phyloP scores from a whole-genome alignment of 1,284 basidiomycete genomes.

The Abortiporus biennis region DNA sequence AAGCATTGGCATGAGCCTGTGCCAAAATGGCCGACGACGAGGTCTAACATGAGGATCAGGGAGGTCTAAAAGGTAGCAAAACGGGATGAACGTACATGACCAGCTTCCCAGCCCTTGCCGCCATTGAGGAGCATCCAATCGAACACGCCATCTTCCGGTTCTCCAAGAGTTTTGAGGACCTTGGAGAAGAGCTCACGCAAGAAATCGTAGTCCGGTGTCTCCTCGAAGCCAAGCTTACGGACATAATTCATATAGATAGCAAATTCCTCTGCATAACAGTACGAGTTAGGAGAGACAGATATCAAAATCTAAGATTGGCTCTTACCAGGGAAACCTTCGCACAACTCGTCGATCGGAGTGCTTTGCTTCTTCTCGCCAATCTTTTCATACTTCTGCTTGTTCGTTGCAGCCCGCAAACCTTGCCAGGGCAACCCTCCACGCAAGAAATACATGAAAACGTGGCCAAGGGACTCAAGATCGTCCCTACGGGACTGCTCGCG shows the following conservation, averaged over 20 bases:
- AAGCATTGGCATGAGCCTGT: constrained; percentile 47
- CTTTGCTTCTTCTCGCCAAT: constrained; percentile 99
- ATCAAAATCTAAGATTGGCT: no score
- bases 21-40: constrained; percentile 39
- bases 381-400: constrained; percentile 99
- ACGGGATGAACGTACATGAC: constrained; percentile 42
- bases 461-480: constrained; percentile 93
- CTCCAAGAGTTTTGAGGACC: constrained; percentile 93
- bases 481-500: constrained; percentile 96
- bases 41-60: constrained; percentile 30
- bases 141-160: constrained; percentile 97
- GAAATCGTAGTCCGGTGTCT: constrained; percentile 98
- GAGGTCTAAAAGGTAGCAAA: constrained; percentile 1
- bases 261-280: constrained; percentile 99
- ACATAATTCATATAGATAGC: constrained; percentile 98
- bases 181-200: constrained; percentile 97
- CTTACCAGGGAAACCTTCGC: constrained; percentile 96
- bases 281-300: no score
- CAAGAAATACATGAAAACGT: constrained; percentile 98
- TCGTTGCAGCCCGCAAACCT: constrained; percentile 95
- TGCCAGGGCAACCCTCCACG: constrained; percentile 96
- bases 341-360: constrained; percentile 91
- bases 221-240: constrained; percentile 93
- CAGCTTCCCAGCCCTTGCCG: constrained; percentile 86
- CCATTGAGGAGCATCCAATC: constrained; percentile 95